These are phyloP conservation scores for Capsella bursapastoris DNA, from an alignment of 345 rosid genomes.

Conservation along the genomic window DNA sequence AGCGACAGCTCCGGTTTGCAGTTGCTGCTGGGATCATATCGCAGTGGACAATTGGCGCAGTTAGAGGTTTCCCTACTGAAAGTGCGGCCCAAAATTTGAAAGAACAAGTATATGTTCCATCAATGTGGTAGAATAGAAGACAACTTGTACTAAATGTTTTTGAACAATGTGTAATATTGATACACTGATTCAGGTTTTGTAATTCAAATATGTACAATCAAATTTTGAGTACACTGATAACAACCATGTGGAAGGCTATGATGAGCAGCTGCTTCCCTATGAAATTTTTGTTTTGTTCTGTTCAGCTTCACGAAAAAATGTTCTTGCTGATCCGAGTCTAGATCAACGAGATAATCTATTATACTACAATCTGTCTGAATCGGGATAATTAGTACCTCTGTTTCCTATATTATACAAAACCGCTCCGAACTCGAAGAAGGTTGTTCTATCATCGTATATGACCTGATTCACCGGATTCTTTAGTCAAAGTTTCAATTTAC, in stretches of 20 bases:
- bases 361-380: too few species aligned
- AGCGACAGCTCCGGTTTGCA: constrained; percentile 88
- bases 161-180: constrained; percentile 24
- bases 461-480: too few species aligned
- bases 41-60: constrained; percentile 93
- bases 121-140: constrained; percentile 77
- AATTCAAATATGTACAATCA: constrained; percentile 39
- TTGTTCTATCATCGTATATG: too few species aligned
- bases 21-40: constrained; percentile 88
- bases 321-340: background rate
- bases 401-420: too few species aligned
- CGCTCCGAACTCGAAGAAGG: too few species aligned
- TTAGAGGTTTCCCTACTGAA: constrained; percentile 91
- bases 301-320: background rate
- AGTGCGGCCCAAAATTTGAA: constrained; percentile 89
- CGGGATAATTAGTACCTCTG: too few species aligned
- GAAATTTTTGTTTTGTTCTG: background rate
- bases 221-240: constrained; percentile 27
- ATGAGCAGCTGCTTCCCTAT: background rate
- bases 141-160: constrained; percentile 22
- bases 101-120: constrained; percentile 92
- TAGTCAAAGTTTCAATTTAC: too few species aligned
- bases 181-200: constrained; percentile 33
- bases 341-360: too few species aligned
- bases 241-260: too few species aligned